A percentile compares a stretch with the other conserved stretches of the same genome.
Conservation (phyloP, 495 filamentous ascomycete genomes). For the Bacidia rubella region DNA sequence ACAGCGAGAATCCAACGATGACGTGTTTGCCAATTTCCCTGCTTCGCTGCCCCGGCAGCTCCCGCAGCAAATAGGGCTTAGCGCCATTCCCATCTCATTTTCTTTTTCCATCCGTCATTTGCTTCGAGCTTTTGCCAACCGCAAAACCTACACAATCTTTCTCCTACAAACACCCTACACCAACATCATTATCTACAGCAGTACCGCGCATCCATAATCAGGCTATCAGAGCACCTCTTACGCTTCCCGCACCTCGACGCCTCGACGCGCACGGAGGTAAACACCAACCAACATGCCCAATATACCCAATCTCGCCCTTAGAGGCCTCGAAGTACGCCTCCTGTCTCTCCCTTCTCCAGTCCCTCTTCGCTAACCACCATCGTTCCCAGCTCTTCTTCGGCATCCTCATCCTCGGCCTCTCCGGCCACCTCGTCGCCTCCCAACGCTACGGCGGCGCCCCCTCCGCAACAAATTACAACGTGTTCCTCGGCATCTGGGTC, state of each 20-base stretch:
- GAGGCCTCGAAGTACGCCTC: slow-evolving; percentile 9
- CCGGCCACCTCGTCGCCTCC: slow-evolving; percentile 15
- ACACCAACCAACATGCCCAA: slow-evolving; percentile 2
- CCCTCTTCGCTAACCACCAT: not conserved
- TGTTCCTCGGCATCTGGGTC: slow-evolving; percentile 22
- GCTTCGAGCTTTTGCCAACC: no score
- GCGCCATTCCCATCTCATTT: not conserved
- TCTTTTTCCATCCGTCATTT: not conserved
- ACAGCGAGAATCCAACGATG: no score
- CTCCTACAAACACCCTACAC: not conserved
- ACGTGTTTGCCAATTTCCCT: not conserved
- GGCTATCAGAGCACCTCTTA: not conserved
- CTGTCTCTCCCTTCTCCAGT: not conserved
- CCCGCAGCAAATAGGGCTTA: no score
- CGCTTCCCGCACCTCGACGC: not conserved
- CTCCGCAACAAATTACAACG: slow-evolving; percentile 11
- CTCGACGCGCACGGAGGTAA: not conserved
- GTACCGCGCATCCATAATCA: not conserved
- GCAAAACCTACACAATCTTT: not conserved
- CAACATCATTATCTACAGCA: not conserved
- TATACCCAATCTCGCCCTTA: slow-evolving; percentile 7
- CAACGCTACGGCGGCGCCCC: slow-evolving; percentile 14
- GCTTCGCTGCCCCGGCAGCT: not conserved
- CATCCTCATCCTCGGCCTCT: slow-evolving; percentile 15
- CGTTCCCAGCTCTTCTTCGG: slow-evolving; percentile 16